Percentiles rank a stretch among this genome's conserved stretches.
Conservation (phyloP, 1,139 yeast species). For the Saccharomycopsis hybrid region DNA sequence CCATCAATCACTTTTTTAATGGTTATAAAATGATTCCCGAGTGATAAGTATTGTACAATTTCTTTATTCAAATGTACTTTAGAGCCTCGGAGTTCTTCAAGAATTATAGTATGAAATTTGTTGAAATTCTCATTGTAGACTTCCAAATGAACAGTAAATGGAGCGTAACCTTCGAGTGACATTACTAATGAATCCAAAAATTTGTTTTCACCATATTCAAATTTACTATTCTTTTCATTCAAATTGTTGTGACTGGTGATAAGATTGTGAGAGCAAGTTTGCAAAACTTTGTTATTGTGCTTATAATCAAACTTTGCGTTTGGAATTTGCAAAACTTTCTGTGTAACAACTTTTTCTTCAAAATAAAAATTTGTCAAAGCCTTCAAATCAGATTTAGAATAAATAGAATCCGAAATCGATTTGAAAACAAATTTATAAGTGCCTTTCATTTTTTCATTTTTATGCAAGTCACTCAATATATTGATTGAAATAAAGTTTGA, state of each 20-base stretch:
- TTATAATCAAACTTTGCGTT: slow-evolving; percentile 41
- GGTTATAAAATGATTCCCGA: slow-evolving; percentile 53
- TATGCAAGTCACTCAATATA: slow-evolving; percentile 27
- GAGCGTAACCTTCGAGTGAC: slow-evolving; percentile 51
- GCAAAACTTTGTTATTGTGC: slow-evolving; percentile 37
- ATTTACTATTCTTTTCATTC: neutral
- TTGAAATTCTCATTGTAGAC: slow-evolving; percentile 50
- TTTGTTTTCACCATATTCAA: slow-evolving; percentile 23
- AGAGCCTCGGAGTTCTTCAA: slow-evolving; percentile 31
- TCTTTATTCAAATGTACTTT: slow-evolving; percentile 31
- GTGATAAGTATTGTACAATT: slow-evolving; percentile 38
- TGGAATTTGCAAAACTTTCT: slow-evolving; percentile 60
- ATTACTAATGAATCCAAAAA: slow-evolving; percentile 50
- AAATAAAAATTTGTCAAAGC: slow-evolving; percentile 28
- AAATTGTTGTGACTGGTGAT: slow-evolving; percentile 14
- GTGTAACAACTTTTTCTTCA: slow-evolving; percentile 43
- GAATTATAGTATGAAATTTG: slow-evolving; percentile 34
- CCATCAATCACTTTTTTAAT: slow-evolving; percentile 56
- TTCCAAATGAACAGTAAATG: slow-evolving; percentile 51
- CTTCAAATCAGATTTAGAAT: slow-evolving; percentile 41
- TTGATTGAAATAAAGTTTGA: slow-evolving; percentile 43
- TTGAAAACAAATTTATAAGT: slow-evolving; percentile 53
- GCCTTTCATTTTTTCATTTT: slow-evolving; percentile 38
- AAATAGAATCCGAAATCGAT: slow-evolving; percentile 61
- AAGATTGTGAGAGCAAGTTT: slow-evolving; percentile 54